A percentile compares a stretch with the other conserved stretches of the same genome.
Conservation (phyloP, 2,329 filamentous ascomycete species). For the Sclerotinia sclerotiorum region DNA sequence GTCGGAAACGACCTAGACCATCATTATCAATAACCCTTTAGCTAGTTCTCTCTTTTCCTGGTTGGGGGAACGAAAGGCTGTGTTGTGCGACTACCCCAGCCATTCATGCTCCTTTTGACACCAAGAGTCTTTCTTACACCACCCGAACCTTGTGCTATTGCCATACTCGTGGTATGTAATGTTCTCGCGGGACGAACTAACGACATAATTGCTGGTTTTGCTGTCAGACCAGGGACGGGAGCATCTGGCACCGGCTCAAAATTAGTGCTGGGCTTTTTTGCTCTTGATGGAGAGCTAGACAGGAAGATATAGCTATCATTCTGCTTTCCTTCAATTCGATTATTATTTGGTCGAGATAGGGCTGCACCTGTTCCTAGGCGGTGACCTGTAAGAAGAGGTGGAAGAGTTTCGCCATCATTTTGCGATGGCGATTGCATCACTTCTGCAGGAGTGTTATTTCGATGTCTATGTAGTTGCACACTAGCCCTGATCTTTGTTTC, state of each 20-base stretch:
- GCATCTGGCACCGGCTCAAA: slow-evolving; percentile 23
- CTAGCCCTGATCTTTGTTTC: not conserved
- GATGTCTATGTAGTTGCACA: slow-evolving; percentile 16
- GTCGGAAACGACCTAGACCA: not conserved
- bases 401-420: not conserved
- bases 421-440: not conserved
- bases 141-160: slow-evolving; percentile 25
- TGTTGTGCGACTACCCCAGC: slow-evolving; percentile 44
- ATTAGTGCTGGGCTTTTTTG: slow-evolving; percentile 23
- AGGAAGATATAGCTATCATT: slow-evolving; percentile 38
- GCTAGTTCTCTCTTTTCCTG: slow-evolving; percentile 27
- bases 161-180: slow-evolving; percentile 35
- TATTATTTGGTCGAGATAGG: slow-evolving; percentile 29
- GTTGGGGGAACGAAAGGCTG: slow-evolving; percentile 37
- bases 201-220: slow-evolving; percentile 31
- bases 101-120: slow-evolving; percentile 49
- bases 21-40: not conserved
- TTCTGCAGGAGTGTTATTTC: not conserved
- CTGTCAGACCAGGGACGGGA: slow-evolving; percentile 21
- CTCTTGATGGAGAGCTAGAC: slow-evolving; percentile 37
- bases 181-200: slow-evolving; percentile 34
- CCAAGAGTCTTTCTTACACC: slow-evolving; percentile 49
- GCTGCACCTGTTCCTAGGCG: slow-evolving; percentile 29
- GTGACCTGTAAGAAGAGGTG: slow-evolving; percentile 28
- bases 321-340: slow-evolving; percentile 24